Percentiles rank a stretch among this genome's conserved stretches.
Evolutionary conservation across 2,329 filamentous ascomycete species (phyloP).

Genomic region (Penicillium sp.): DNA sequence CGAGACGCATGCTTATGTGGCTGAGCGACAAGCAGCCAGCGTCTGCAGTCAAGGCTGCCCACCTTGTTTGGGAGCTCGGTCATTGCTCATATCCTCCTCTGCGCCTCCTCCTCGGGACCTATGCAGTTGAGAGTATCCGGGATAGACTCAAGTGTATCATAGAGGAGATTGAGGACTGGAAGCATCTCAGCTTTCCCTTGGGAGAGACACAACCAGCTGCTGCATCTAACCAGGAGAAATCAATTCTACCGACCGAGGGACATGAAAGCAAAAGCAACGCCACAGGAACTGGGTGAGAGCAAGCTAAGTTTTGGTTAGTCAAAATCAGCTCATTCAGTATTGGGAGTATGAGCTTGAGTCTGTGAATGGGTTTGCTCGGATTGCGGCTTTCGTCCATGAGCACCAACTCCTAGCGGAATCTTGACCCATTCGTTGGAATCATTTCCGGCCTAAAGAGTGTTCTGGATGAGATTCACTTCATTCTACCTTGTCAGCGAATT

Average conservation of each 20-base stretch:
- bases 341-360: no score
- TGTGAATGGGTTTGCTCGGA: no score
- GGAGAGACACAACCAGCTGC: constrained; percentile 28
- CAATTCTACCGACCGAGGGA: constrained; percentile 6
- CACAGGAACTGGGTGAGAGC: constrained; percentile 1
- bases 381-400: no score
- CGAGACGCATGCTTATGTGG: constrained; percentile 89
- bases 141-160: constrained; percentile 85
- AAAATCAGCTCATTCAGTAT: no score
- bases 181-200: constrained; percentile 66
- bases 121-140: constrained; percentile 91
- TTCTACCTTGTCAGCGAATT: no score
- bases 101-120: constrained; percentile 78
- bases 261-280: constrained; percentile 7
- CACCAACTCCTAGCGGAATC: no score
- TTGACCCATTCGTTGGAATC: no score
- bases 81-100: constrained; percentile 93
- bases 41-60: constrained; percentile 84
- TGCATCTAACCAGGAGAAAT: constrained; percentile 4
- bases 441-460: no score
- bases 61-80: constrained; percentile 88
- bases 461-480: no score
- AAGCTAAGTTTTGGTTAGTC: no score
- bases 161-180: constrained; percentile 93
- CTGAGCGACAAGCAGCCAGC: constrained; percentile 86